phyloP scores from a whole-genome alignment of 1,284 basidiomycete genomes.

The Abortiporus biennis region DNA sequence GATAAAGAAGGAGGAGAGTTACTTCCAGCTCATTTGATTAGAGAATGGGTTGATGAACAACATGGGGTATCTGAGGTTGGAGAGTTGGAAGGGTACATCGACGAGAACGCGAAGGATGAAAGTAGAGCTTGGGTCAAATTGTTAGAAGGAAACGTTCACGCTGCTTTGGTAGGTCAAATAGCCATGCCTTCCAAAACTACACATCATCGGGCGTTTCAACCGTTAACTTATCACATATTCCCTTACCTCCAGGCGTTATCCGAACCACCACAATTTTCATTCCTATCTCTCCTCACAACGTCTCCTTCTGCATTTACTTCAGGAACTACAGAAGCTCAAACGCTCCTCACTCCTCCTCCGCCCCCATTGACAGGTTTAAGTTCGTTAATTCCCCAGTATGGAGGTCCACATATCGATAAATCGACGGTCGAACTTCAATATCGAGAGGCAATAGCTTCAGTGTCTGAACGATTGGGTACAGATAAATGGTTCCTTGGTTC shows the following conservation, averaged over 20 bases:
- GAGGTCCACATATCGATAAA: conserved; percentile 45
- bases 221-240: conserved; percentile 3
- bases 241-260: conserved; percentile 34
- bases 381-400: conserved; percentile 55
- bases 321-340: conserved; percentile 18
- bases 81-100: conserved; percentile 59
- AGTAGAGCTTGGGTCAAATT: conserved; percentile 75
- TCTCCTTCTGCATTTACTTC: conserved; percentile 18
- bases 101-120: conserved; percentile 56
- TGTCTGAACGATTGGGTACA: conserved; percentile 66
- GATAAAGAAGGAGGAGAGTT: conserved; percentile 40
- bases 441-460: conserved; percentile 61
- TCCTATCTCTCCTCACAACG: conserved; percentile 25
- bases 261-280: conserved; percentile 25
- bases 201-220: conserved; percentile 3
- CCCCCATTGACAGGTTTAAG: conserved; percentile 63
- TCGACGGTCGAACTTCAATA: conserved; percentile 49
- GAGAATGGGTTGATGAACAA: conserved; percentile 59
- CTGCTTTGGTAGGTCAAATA: conserved; percentile 53
- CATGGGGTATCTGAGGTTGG: conserved; percentile 37
- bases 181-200: neutral
- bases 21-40: conserved; percentile 59
- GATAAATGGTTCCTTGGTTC: conserved; percentile 78
- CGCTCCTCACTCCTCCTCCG: conserved; percentile 55
- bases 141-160: conserved; percentile 68